Percentiles rank a stretch among this genome's conserved stretches.
Conservation (phyloP, 306 rosid genomes). For the Carpinus fangiana region DNA sequence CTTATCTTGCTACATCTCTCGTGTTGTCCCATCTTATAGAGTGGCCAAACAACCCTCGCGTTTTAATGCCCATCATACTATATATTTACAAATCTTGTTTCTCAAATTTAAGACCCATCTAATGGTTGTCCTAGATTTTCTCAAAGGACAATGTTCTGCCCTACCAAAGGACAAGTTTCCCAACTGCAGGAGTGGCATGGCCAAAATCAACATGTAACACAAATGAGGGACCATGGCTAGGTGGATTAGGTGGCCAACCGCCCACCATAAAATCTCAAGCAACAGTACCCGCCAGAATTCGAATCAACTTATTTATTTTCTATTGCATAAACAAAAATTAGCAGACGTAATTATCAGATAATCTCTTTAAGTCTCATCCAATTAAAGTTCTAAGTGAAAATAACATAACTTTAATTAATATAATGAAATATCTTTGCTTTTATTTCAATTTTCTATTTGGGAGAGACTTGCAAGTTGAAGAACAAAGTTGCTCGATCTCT, state of each 20-base stretch:
- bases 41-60: no score
- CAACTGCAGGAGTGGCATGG: slow-evolving; percentile 21
- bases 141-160: slow-evolving; percentile 15
- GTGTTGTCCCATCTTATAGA: no score
- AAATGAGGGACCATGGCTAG: slow-evolving; percentile 32
- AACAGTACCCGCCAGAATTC: slow-evolving; percentile 67
- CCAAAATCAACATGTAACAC: slow-evolving; percentile 17
- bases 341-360: slow-evolving; percentile 20
- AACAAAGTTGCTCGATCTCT: slow-evolving; percentile 45
- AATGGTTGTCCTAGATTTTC: neutral
- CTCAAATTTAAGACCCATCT: neutral
- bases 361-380: slow-evolving; percentile 45
- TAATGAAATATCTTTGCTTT: neutral
- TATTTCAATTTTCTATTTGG: slow-evolving; percentile 18
- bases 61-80: neutral
- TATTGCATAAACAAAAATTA: slow-evolving; percentile 4
- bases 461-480: slow-evolving; percentile 42
- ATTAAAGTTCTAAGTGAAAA: slow-evolving; percentile 30
- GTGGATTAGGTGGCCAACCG: slow-evolving; percentile 78
- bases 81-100: neutral
- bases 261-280: slow-evolving; percentile 26
- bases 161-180: slow-evolving; percentile 11
- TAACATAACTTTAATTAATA: slow-evolving; percentile 11
- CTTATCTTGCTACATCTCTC: no score
- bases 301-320: slow-evolving; percentile 29